These are phyloP conservation scores for Melocanna baccifera DNA, from an alignment of 176 grass and related monocot species.

Conservation along the genomic window DNA sequence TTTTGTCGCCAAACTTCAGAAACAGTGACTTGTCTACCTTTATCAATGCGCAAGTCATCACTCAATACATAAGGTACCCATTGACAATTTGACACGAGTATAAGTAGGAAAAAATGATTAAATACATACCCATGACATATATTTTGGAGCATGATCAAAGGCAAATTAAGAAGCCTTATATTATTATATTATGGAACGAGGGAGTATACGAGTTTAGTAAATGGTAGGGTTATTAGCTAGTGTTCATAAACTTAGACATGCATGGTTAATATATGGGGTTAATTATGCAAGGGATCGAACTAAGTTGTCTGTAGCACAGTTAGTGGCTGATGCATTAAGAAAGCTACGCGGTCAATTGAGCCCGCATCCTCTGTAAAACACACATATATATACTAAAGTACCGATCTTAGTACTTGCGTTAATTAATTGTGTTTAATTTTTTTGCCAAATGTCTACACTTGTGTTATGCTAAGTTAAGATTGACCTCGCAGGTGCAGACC, in stretches of 20 bases:
- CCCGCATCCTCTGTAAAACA: neutral
- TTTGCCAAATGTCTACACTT: neutral
- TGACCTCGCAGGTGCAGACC: neutral
- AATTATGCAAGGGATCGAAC: neutral
- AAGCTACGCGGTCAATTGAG: neutral
- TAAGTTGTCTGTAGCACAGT: neutral
- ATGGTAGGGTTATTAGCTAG: neutral
- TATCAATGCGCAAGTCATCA: neutral
- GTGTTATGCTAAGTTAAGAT: neutral
- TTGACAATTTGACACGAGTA: neutral
- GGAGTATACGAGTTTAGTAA: too few relatives aligned
- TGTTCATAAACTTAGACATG: neutral
- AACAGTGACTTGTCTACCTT: neutral
- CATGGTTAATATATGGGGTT: neutral
- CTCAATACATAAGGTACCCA: neutral
- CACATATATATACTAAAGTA: neutral
- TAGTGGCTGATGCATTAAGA: neutral
- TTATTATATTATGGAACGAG: too few relatives aligned
- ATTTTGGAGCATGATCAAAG: neutral
- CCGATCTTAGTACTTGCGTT: neutral
- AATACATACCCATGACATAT: neutral
- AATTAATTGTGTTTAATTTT: neutral
- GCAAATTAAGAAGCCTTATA: too few relatives aligned
- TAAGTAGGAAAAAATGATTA: neutral
- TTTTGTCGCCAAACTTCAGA: neutral